Conservation (phyloP, 768 basidiomycete genomes). For the Termitomyces sp. region DNA sequence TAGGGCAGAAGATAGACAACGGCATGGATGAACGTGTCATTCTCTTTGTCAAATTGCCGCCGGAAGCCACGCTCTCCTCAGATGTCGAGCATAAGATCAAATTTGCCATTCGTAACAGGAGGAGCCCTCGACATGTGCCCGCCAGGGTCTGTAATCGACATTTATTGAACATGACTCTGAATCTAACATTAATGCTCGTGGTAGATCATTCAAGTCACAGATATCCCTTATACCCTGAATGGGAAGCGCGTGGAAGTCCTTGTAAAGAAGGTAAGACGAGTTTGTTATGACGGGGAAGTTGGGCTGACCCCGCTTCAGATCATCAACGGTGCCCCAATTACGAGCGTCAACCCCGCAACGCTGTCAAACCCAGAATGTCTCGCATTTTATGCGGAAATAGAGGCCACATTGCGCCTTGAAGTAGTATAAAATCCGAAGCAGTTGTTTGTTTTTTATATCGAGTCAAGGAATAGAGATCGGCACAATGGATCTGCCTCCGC, state of each 20-base stretch:
- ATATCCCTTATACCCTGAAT: conserved; percentile 77
- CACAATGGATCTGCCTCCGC: conserved; percentile 5
- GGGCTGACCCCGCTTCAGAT: conserved; percentile 36
- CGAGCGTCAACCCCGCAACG: conserved; percentile 65
- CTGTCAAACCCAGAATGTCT: conserved; percentile 72
- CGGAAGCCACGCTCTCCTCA: conserved; percentile 40
- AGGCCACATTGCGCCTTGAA: conserved; percentile 43
- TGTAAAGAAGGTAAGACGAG: conserved; percentile 56
- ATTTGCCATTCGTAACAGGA: conserved; percentile 50
- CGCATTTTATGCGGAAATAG: conserved; percentile 50
- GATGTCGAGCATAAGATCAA: conserved; percentile 53
- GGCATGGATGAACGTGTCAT: conserved; percentile 73
- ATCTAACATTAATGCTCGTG: not conserved
- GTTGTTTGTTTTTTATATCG: not conserved
- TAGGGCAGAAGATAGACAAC: conserved; percentile 61
- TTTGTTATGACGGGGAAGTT: not conserved
- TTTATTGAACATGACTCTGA: not conserved
- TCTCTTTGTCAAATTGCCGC: conserved; percentile 62
- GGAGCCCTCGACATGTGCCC: conserved; percentile 75
- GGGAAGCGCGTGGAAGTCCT: conserved; percentile 78
- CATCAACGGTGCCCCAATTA: conserved; percentile 70
- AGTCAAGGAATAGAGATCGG: not conserved
- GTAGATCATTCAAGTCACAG: conserved; percentile 62
- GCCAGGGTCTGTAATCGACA: conserved; percentile 42
- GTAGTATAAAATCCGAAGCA: conserved; percentile 17